Evolutionary conservation across 768 basidiomycete genomes (phyloP), one percentile per base, ranked within the genome.

Genomic region (Lactarius sanguifluus): DNA sequence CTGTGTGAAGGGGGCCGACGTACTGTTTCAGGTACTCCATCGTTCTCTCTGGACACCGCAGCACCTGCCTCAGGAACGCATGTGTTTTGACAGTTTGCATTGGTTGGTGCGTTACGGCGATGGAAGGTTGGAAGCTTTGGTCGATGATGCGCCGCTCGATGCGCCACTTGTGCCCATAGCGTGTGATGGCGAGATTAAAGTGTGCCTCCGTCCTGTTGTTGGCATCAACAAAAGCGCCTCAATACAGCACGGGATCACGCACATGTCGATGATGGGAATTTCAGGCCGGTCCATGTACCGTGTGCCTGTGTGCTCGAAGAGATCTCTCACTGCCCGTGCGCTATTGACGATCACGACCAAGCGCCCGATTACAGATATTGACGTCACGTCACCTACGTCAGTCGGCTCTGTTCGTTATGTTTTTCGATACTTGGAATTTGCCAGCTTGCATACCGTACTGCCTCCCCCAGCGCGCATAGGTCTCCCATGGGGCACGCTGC

Each of bases 261-360:
- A 63, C 62, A 64, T 64, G 9, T 67, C 66, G 5, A 67, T 54
- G 36, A 63, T 59, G 30, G 60, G 60, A 43, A 63, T 63, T 18
- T 23, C 36, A 3, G 65, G 56, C 5, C 65, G 61, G 28, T 59
- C 65, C 34, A 62, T 57, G 50, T 56, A 57, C 7, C 41, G 45
- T 7, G 55, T 62, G 16, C 65, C 56, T 10, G 56, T 57, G 12
- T 45, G 61, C n/a, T 67, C 61, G n/a, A 67, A 52, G 15, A 67
- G 36, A 55, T 59, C 61, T 40, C 59, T 62, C 10, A 57, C 61
- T 8, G 62, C 66, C 3, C 56, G 43, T 4, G 47, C 61, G 34
- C 43, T 64, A 40, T 67, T 67, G 59, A 63, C 56, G 61, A 67
- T 57, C 20, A 67, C 66, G 47, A 67, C 41, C 23, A 63, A 5